Percentiles rank a stretch among this genome's conserved stretches.
phyloP scores from a whole-genome alignment of 2,329 filamentous ascomycete genomes.

The Amphichorda felina region DNA sequence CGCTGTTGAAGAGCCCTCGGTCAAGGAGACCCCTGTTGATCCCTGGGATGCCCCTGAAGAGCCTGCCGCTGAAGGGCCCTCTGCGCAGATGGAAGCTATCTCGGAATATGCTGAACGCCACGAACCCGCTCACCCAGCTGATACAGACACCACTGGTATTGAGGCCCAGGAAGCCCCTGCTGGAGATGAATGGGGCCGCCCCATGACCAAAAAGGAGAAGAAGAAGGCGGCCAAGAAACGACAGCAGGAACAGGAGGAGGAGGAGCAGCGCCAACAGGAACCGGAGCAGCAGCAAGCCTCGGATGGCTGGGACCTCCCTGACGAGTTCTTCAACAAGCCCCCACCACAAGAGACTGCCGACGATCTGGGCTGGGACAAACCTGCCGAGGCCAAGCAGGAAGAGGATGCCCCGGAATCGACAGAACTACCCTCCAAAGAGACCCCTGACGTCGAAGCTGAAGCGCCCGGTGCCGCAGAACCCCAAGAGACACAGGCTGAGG shows the following conservation, averaged over 20 bases:
- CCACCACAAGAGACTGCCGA: not conserved
- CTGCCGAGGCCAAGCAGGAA: not conserved
- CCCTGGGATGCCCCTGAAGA: not conserved
- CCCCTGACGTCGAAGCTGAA: not conserved
- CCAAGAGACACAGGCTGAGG: no score
- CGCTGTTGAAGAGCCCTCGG: not conserved
- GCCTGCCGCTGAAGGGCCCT: not conserved
- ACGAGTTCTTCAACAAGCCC: conserved; percentile 2
- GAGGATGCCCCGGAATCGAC: not conserved
- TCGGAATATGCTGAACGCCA: not conserved
- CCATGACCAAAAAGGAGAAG: conserved; percentile 10
- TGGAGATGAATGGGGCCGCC: conserved; percentile 6
- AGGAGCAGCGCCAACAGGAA: not conserved
- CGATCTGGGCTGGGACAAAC: conserved; percentile 2
- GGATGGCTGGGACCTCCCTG: conserved; percentile 3
- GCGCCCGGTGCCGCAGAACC: not conserved
- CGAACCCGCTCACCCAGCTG: not conserved
- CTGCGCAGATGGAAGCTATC: not conserved
- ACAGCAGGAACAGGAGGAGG: not conserved
- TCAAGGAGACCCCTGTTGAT: not conserved
- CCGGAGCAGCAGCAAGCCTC: not conserved
- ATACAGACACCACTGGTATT: not conserved
- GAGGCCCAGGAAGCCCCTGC: conserved; percentile 1
- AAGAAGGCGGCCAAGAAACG: conserved; percentile 7
- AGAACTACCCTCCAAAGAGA: not conserved